Evolutionary conservation across 2,329 filamentous ascomycete species (phyloP), one percentile per base, ranked within the genome.

Genomic region (Phaeophleospora eucalypticola): DNA sequence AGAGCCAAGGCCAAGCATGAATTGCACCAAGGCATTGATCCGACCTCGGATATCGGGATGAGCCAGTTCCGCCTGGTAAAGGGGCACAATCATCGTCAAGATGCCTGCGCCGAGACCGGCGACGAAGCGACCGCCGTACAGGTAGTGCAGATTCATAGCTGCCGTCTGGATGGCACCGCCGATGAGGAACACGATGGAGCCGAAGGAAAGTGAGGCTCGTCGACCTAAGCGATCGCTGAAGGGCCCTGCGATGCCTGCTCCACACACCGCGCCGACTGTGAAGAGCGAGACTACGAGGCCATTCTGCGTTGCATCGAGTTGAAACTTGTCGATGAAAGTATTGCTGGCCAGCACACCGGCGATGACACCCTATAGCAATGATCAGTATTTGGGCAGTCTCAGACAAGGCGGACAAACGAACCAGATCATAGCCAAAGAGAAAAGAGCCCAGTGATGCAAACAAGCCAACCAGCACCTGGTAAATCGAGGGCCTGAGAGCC

Each of bases 121-220:
- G 36, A 63, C 54, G 20, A 52, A 48, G 15, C 60, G 53, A 19
- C 41, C 48, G 2, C 38, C 36, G 18, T 38, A 35, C n/a, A 49
- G 8, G 51, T 44, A 40, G 46, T 52, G 29, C 53, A 58, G 50
- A 57, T 54, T 20, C 58, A 43, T 37, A 58, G 60, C 40, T 58
- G 56, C 7, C 58, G 46, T 58, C 37, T 62, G 58, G 3, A 62
- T 43, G 8, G 49, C 50, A 4, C 58, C 53, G 15, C 58, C 60
- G 17, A 59, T 32, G 20, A 57, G 38, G 38, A 62, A 62, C 24
- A 59, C 55, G 17, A 47, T 3, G 60, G 86, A 90, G 51, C 83
- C 86, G 2, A 68, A 16, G 41, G 87, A 81, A 64, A 88, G 79
- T 45, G 84, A 85, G 61, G 75, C 78, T 58, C 83, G 82, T 60